Base-by-base conservation (phyloP, 176 grass and related monocot species). In the Eremochloa ophiuroides region DNA sequence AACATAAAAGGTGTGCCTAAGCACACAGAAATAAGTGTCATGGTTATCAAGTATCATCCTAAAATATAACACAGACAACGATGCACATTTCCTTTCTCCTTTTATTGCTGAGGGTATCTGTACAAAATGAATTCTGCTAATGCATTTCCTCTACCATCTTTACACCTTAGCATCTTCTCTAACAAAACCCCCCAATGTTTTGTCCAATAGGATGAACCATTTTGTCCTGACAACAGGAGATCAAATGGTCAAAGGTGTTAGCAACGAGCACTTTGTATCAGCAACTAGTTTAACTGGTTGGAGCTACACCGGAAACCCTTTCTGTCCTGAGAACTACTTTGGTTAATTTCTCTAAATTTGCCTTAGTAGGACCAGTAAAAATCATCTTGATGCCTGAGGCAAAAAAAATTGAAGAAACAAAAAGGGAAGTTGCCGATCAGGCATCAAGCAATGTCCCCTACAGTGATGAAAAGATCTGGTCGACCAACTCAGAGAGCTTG, bases 401-500 rank as follows among this genome's bases (percentile, higher is more conserved):
- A 11, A 61, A 71, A 60, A 69, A 75, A 76, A 51, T 63, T 81
- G 72, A 58, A 50, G 48, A 76, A 28, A 64, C n/a, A 10, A 66
- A 25, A 40, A 74, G 39, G 30, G 40, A 48, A 47, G 13, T 16
- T 67, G 31, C n/a, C 31, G 70, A 62, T 65, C 47, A 56, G 34
- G 44, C 58, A 66, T 29, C 38, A 18, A 58, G 44, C 13, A 71
- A 80, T 27, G 23, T 38, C 20, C 13, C 23, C 88, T 94, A 91
- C 28, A 91, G 34, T 5, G 75, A 85, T 15, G 78, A 81, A 82
- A 98, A 91, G 37, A 73, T 86, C 22, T 76, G 47, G 20, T 77
- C 46, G 30, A 91, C 43, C 95, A 86, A 88, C 13, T 93, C 88
- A 25, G 67, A 83, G n/a, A 98, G 72, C 71, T 70, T 74, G 64